These are phyloP conservation scores for Durusdinium trenchii DNA, from an alignment of 73 alveolate species.

Conservation along the genomic window DNA sequence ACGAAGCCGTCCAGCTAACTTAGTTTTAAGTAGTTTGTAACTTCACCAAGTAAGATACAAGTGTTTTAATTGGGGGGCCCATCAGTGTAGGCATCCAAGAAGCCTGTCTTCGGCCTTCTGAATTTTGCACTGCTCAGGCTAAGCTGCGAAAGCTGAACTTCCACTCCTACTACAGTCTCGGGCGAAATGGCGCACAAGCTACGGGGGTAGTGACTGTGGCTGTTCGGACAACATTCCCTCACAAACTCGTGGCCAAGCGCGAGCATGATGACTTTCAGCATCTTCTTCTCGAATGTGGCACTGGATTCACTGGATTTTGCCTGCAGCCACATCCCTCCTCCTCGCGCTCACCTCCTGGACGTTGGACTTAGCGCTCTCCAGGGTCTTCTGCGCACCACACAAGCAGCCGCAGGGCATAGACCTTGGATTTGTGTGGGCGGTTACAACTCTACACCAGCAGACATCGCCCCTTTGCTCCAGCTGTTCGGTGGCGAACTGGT, in stretches of 20 bases:
- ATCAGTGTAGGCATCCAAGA: neutral
- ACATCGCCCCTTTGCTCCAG: neutral
- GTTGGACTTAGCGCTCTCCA: neutral
- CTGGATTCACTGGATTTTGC: neutral
- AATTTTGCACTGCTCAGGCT: neutral
- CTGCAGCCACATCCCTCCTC: neutral
- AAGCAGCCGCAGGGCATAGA: neutral
- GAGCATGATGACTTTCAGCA: neutral
- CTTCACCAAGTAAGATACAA: too few relatives aligned
- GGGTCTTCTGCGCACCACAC: neutral
- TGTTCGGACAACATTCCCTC: neutral
- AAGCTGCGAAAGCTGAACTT: neutral
- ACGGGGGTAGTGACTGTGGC: neutral
- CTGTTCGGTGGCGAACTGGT: neutral
- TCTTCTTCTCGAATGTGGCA: neutral
- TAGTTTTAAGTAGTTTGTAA: too few relatives aligned
- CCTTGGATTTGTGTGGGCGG: neutral
- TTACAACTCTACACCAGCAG: neutral
- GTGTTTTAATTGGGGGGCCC: too few relatives aligned
- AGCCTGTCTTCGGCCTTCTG: neutral
- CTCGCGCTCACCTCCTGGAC: neutral
- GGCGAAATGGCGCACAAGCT: neutral
- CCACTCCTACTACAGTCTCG: neutral
- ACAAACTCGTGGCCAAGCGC: neutral
- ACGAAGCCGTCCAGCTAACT: too few relatives aligned